A percentile compares a stretch with the other conserved stretches of the same genome.
phyloP scores from a whole-genome alignment of 306 rosid species.

The Acacia crassicarpa region DNA sequence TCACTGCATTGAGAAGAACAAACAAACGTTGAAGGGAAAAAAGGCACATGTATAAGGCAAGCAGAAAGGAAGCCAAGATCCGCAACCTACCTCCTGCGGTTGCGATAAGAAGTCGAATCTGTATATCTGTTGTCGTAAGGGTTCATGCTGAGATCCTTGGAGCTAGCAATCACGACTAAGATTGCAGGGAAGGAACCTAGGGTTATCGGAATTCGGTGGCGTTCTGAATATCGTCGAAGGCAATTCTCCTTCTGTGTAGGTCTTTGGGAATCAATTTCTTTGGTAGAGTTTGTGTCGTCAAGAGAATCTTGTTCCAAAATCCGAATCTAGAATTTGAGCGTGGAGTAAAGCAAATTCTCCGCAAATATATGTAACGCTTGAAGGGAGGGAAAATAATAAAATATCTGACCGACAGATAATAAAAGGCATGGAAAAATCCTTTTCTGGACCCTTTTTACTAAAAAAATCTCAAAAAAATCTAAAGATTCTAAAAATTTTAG shows the following conservation, averaged over 20 bases:
- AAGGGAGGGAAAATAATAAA: not conserved
- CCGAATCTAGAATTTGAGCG: not conserved
- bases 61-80: not conserved
- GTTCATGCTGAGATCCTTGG: constrained; percentile 41
- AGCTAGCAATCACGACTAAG: not conserved
- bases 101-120: constrained; percentile 72
- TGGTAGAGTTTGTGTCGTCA: not conserved
- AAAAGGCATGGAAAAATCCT: no score
- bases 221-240: not conserved
- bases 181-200: constrained; percentile 16
- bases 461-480: no score
- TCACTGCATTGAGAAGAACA: constrained; percentile 44
- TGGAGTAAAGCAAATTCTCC: not conserved
- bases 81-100: constrained; percentile 66
- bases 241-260: no score
- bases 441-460: no score
- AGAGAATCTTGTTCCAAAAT: not conserved
- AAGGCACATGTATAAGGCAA: not conserved
- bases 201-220: constrained; percentile 28
- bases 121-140: constrained; percentile 60
- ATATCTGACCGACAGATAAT: not conserved
- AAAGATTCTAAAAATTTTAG: no score
- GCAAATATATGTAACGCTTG: not conserved
- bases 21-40: not conserved
- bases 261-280: not conserved